Evolutionary conservation across 1,139 yeast genomes (phyloP).

Genomic region (Yamadazyma siamensis): DNA sequence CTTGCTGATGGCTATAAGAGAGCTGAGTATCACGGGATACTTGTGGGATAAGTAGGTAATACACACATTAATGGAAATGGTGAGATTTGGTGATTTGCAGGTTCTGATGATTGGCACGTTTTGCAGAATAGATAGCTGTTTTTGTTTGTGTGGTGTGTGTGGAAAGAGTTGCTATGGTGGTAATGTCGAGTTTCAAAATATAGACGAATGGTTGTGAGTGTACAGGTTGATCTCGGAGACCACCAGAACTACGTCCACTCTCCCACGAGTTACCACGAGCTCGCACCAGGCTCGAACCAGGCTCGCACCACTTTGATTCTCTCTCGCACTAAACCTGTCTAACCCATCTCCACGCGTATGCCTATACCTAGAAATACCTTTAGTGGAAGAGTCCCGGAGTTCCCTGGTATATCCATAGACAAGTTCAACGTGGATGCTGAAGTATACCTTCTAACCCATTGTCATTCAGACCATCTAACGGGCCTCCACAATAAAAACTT

Average conservation of each 20-base stretch:
- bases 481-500: constrained; percentile 45
- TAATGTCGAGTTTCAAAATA: constrained; percentile 3
- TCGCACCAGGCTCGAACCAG: too few species aligned
- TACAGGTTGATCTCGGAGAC: too few species aligned
- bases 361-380: constrained; percentile 2
- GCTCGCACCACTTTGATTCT: not conserved
- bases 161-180: not conserved
- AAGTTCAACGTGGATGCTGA: constrained; percentile 31
- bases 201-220: too few species aligned
- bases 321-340: too few species aligned
- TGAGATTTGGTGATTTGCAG: not conserved
- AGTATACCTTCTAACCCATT: constrained; percentile 47
- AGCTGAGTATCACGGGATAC: constrained; percentile 74
- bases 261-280: constrained; percentile 1
- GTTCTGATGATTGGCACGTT: too few species aligned
- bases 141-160: too few species aligned
- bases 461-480: constrained; percentile 53
- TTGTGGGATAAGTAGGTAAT: constrained; percentile 50
- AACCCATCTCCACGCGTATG: not conserved
- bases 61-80: not conserved
- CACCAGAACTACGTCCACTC: too few species aligned
- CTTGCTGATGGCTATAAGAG: constrained; percentile 52
- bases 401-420: constrained; percentile 41
- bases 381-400: constrained; percentile 27
- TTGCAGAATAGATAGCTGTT: too few species aligned